phyloP scores from a whole-genome alignment of 495 filamentous ascomycete genomes.

The Xylaria castorea region DNA sequence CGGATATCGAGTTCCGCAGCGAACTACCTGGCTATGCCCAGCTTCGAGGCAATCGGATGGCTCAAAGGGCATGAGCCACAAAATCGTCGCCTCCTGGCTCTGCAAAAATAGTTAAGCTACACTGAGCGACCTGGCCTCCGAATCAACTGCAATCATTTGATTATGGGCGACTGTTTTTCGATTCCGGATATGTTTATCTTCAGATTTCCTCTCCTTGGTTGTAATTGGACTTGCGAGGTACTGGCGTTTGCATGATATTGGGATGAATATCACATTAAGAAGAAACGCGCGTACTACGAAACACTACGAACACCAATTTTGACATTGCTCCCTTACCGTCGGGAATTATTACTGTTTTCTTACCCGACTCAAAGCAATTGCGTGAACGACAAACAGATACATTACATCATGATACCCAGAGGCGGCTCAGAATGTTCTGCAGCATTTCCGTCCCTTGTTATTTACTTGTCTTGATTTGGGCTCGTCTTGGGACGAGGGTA shows the following conservation, averaged over 20 bases:
- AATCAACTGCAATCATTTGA: not conserved
- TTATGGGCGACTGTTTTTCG: not conserved
- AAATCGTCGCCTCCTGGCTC: not conserved
- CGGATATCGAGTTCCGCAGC: slow-evolving; percentile 33
- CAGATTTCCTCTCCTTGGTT: not conserved
- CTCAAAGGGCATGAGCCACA: not conserved
- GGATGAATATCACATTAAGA: not conserved
- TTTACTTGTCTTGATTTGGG: not conserved
- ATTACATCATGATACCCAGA: slow-evolving; percentile 19
- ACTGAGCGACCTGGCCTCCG: not conserved
- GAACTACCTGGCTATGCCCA: slow-evolving; percentile 48
- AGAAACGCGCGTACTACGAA: not conserved
- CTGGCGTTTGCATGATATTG: not conserved
- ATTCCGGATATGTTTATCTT: not conserved
- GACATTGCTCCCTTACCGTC: not conserved
- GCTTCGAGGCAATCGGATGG: slow-evolving; percentile 19
- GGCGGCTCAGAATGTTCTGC: slow-evolving; percentile 1
- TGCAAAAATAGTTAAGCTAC: not conserved
- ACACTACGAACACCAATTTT: not conserved
- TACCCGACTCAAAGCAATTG: not conserved
- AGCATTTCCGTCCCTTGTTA: not conserved
- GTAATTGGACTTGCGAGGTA: not conserved
- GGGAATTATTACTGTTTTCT: not conserved
- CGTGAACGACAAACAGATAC: not conserved
- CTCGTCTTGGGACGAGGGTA: not conserved